Evolutionary conservation across 2,329 filamentous ascomycete species (phyloP), one percentile per base, ranked within the genome.

Genomic region (Talaromyces sp.): DNA sequence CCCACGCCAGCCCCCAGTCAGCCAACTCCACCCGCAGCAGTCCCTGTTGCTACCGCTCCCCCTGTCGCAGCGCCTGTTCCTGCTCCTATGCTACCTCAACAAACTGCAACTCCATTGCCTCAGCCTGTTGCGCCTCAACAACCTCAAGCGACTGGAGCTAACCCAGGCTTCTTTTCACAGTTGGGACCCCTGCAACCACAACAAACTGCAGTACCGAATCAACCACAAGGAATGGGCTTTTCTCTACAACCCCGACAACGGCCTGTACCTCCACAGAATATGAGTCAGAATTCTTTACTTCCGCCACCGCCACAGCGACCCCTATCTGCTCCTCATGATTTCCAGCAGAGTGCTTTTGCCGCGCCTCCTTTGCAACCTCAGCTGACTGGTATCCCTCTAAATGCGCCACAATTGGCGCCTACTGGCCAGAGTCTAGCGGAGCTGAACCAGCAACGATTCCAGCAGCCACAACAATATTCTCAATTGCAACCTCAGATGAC

Each of bases 271-370:
- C 89, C 90, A 50, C 85, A 87, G 61, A 78, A 77, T 45, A 77
- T 81, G 61, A 81, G 84, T 59, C 80, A 78, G 52, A 79, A 83
- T 39, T 84, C 84, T 17, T 78, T 96, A 37, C 83, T 92, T 61
- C 83, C 87, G 51, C 91, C 91, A 7, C 91, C 89, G 17, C 91
- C 91, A 10, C 83, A 86, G 54, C 83, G 94, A 61, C 88, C 94
- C 7, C 81, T 94, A 11, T 97, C 93, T 40, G 93, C 94, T 39
- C 93, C 94, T 25, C 89, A 91, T 70, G 89, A 91, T 56, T 87
- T 80, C 60, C 88, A 88, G 68, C 85, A 85, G 46, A 91, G 82
- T 71, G 81, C 80, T 4, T 94, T 95, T 70, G 82, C 83, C 7
- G 83, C 88, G 17, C 85, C 89, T 52, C 86, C 89, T 15, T 75